Evolutionary conservation across 192 early-diverging fungal genomes (phyloP).

Genomic region (Coemansia javaensis): DNA sequence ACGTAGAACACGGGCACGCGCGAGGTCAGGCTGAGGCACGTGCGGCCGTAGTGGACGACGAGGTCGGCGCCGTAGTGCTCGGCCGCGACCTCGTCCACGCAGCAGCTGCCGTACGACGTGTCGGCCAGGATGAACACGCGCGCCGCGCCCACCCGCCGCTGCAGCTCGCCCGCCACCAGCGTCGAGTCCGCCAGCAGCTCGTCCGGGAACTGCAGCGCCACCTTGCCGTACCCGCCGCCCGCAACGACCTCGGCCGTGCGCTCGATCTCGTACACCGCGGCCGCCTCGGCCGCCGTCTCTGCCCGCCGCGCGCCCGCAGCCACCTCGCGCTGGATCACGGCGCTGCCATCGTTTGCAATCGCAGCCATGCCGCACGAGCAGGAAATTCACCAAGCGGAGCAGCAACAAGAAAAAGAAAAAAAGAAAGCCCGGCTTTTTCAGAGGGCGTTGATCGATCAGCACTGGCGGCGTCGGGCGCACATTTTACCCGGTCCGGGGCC

Average conservation of each 20-base stretch:
- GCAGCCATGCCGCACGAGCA: constrained; percentile 2
- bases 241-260: constrained; percentile 55
- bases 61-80: constrained; percentile 80
- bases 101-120: constrained; percentile 96
- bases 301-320: constrained; percentile 11
- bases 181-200: constrained; percentile 69
- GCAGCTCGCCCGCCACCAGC: constrained; percentile 55
- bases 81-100: constrained; percentile 95
- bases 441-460: too few species aligned
- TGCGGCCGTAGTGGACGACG: constrained; percentile 93
- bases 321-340: constrained; percentile 57
- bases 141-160: constrained; percentile 34
- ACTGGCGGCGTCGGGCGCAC: too few species aligned
- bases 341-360: constrained; percentile 60
- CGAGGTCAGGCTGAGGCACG: constrained; percentile 82
- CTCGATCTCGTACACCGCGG: constrained; percentile 58
- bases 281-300: constrained; percentile 33
- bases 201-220: constrained; percentile 95
- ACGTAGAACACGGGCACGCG: constrained; percentile 81
- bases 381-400: too few species aligned
- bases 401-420: too few species aligned
- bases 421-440: too few species aligned
- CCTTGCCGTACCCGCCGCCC: constrained; percentile 44
- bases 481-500: too few species aligned
- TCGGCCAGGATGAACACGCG: constrained; percentile 83